Evolutionary conservation across 2,329 filamentous ascomycete species (phyloP).

Genomic region (Trichoderma sp.): DNA sequence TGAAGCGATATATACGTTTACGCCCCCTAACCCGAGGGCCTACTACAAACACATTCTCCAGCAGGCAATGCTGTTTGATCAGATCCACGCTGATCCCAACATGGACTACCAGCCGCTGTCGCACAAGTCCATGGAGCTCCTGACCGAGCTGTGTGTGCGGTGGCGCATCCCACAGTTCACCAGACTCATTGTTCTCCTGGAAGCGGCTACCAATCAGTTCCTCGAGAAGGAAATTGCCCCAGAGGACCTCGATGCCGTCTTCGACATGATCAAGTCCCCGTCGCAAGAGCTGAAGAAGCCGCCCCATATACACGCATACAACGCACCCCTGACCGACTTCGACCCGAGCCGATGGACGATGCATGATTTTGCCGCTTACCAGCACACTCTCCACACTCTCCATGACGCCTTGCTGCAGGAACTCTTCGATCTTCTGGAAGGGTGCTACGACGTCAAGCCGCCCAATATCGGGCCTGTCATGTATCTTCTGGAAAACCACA

Average conservation of each 20-base stretch:
- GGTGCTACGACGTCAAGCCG: constrained; percentile 86
- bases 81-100: constrained; percentile 56
- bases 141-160: constrained; percentile 81
- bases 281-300: constrained; percentile 66
- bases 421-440: constrained; percentile 82
- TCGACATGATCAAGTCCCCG: constrained; percentile 77
- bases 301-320: constrained; percentile 56
- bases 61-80: constrained; percentile 70
- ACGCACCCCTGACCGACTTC: constrained; percentile 56
- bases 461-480: constrained; percentile 79
- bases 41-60: constrained; percentile 83
- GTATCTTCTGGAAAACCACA: constrained; percentile 78
- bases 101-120: constrained; percentile 62
- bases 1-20: constrained; percentile 79
- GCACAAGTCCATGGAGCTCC: constrained; percentile 75
- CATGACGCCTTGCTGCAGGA: constrained; percentile 85
- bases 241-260: constrained; percentile 79
- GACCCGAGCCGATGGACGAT: constrained; percentile 67
- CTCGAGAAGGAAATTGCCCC: constrained; percentile 78
- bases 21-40: constrained; percentile 78
- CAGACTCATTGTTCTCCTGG: constrained; percentile 76
- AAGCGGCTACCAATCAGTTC: constrained; percentile 84
- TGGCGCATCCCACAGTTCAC: constrained; percentile 89
- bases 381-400: constrained; percentile 71
- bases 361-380: constrained; percentile 70